Evolutionary conservation across 257 asterid genomes (phyloP).

Genomic region (Nicotiana otophora): DNA sequence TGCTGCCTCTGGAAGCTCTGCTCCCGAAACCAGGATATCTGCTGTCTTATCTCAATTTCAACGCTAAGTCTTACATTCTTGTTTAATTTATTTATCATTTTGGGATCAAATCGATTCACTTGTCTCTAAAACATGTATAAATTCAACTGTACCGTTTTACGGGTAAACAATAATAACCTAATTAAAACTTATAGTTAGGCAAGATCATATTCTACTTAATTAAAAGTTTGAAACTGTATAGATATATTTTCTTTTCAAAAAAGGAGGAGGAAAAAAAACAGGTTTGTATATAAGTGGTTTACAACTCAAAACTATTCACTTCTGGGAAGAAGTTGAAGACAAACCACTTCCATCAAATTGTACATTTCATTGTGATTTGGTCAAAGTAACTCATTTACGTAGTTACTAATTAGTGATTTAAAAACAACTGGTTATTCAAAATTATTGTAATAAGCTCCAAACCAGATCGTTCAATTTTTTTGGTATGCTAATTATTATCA

Average conservation of each 20-base stretch:
- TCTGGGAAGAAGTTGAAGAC: neutral
- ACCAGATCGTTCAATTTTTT: neutral
- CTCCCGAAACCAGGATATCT: no score
- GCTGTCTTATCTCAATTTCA: no score
- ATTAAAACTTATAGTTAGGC: neutral
- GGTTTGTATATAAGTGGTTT: neutral
- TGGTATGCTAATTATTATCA: no score
- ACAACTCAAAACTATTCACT: neutral
- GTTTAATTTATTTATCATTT: no score
- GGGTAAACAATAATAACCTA: neutral
- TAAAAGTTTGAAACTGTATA: neutral
- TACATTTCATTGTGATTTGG: neutral
- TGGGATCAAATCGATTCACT: no score
- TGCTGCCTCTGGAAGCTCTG: no score
- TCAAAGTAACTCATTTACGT: neutral
- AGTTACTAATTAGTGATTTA: neutral
- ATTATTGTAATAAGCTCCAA: neutral
- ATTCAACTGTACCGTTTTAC: no score
- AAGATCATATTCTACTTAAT: neutral
- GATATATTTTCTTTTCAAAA: no score
- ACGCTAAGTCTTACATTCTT: no score
- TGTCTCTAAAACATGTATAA: no score
- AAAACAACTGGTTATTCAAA: neutral
- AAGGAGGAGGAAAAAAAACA: no score
- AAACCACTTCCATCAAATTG: neutral